Evolutionary conservation across 208 protist species (phyloP).

Genomic region (Leishmania aethiopica): DNA sequence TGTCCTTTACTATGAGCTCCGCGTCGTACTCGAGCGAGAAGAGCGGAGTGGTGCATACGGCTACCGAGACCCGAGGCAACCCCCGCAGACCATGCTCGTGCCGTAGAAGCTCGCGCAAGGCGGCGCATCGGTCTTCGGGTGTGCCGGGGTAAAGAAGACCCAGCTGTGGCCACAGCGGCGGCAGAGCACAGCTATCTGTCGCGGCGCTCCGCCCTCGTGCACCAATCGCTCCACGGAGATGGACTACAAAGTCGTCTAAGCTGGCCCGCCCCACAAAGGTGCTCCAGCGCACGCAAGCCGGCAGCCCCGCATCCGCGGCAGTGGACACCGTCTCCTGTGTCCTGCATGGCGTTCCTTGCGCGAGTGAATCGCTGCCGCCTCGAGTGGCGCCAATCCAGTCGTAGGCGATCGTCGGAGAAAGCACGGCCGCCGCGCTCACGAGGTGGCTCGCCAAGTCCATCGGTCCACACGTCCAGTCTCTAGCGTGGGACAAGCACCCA

Average conservation of each 20-base stretch:
- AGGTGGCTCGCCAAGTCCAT: constrained; percentile 2
- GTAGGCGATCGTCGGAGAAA: constrained; percentile 24
- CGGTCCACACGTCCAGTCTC: not conserved
- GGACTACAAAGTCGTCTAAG: constrained; percentile 4
- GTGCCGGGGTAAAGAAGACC: not conserved
- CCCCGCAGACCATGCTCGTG: constrained; percentile 9
- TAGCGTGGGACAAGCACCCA: not conserved
- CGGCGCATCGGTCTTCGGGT: not conserved
- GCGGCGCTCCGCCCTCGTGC: not conserved
- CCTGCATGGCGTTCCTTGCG: not conserved
- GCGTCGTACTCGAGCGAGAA: constrained; percentile 14
- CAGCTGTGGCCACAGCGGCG: constrained; percentile 30
- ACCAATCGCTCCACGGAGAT: not conserved
- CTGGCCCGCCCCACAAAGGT: constrained; percentile 3
- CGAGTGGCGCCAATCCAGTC: constrained; percentile 21
- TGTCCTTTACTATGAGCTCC: not conserved
- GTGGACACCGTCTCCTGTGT: not conserved
- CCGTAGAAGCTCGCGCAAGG: constrained; percentile 7
- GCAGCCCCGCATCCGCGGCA: not conserved
- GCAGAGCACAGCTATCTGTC: constrained; percentile 1
- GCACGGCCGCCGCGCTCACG: constrained; percentile 6
- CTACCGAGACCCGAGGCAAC: constrained; percentile 5
- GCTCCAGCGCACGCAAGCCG: constrained; percentile 16
- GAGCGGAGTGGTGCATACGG: not conserved
- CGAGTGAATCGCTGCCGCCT: not conserved